A percentile compares a stretch with the other conserved stretches of the same genome.
Conservation (phyloP, 192 early-diverging fungal species). For the Haplosporangium gracile region DNA sequence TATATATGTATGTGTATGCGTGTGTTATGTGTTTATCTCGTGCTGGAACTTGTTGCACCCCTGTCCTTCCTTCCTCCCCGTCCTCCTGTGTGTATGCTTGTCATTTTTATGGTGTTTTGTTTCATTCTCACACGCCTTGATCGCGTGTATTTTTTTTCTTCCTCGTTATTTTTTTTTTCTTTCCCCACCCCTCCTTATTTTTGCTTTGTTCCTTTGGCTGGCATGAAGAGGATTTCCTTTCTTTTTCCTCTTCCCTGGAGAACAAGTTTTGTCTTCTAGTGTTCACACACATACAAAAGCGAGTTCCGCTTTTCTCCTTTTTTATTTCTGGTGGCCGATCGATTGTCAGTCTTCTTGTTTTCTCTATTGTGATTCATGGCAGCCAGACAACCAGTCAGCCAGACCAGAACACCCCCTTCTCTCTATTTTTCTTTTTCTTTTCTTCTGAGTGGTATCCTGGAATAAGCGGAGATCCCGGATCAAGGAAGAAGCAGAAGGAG, state of each 20-base stretch:
- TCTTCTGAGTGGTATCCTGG: background rate
- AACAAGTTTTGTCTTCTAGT: background rate
- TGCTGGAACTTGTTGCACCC: background rate
- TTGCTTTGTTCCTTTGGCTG: background rate
- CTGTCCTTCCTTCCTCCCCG: background rate
- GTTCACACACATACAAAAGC: background rate
- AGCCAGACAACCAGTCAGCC: background rate
- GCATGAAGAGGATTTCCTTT: background rate
- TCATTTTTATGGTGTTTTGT: background rate
- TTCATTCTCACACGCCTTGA: background rate
- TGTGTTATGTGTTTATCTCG: background rate
- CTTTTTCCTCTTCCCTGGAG: background rate
- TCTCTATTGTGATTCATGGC: background rate
- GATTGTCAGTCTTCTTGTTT: background rate
- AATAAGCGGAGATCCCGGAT: constrained; percentile 2
- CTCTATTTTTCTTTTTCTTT: background rate
- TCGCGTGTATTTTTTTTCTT: constrained; percentile 1
- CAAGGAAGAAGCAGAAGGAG: background rate
- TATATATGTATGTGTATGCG: background rate
- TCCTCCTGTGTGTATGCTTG: background rate
- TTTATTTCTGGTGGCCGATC: background rate
- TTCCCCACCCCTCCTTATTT: background rate
- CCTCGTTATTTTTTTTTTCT: background rate
- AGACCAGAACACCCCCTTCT: background rate
- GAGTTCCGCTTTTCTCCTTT: background rate